Percentiles rank a stretch among this genome's conserved stretches.
phyloP scores from a whole-genome alignment of 257 asterid genomes.

The Schizonepeta tenuifolia region DNA sequence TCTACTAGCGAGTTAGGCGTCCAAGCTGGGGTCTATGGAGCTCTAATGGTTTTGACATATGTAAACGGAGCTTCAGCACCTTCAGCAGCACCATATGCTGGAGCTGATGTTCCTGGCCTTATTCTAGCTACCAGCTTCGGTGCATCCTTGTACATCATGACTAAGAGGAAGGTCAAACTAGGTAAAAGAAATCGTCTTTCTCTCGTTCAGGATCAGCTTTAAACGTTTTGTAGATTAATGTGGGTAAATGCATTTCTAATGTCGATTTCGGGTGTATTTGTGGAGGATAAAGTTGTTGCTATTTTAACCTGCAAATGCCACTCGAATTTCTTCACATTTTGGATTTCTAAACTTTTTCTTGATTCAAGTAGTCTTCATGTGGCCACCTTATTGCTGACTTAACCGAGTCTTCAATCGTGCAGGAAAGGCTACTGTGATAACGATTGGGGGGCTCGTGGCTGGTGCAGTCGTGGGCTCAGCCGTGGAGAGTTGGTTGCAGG shows the following conservation, averaged over 20 bases:
- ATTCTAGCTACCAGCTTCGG: slow-evolving; percentile 93
- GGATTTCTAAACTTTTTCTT: background rate
- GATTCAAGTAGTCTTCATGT: background rate
- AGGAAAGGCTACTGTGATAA: slow-evolving; percentile 92
- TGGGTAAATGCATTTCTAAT: background rate
- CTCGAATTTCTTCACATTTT: background rate
- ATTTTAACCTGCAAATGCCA: background rate
- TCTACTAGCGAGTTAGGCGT: slow-evolving; percentile 81
- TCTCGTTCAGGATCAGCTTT: background rate
- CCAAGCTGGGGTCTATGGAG: slow-evolving; percentile 98
- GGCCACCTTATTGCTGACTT: background rate
- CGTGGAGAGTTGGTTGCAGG: slow-evolving; percentile 94
- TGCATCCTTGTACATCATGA: slow-evolving; percentile 93
- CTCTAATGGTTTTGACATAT: slow-evolving; percentile 82
- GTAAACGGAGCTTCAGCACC: slow-evolving; percentile 81
- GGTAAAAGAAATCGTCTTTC: slow-evolving; percentile 51
- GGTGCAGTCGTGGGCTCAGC: slow-evolving; percentile 98
- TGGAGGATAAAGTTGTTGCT: background rate
- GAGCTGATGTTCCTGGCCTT: slow-evolving; percentile 92
- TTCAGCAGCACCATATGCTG: slow-evolving; percentile 57
- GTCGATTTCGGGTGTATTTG: background rate
- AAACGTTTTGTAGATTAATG: background rate
- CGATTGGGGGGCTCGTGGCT: slow-evolving; percentile 94
- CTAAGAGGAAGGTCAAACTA: slow-evolving; percentile 86
- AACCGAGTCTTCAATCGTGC: slow-evolving; percentile 36